These are phyloP conservation scores for Sideroxylon spinosum DNA, from an alignment of 179 eudicot species.

Conservation along the genomic window DNA sequence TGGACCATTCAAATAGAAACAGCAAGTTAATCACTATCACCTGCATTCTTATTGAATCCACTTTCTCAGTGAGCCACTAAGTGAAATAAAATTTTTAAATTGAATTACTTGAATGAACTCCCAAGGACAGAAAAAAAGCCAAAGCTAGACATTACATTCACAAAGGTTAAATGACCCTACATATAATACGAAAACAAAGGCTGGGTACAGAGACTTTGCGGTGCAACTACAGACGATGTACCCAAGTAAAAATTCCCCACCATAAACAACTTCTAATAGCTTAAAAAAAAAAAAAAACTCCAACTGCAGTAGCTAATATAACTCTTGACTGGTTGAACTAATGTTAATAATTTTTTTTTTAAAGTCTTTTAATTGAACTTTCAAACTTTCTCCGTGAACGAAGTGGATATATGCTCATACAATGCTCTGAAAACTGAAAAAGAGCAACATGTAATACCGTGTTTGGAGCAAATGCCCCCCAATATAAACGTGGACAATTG, in stretches of 20 bases:
- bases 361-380: no score
- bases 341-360: no score
- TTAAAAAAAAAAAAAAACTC: no score
- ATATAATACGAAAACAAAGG: no score
- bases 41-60: not conserved
- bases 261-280: not conserved
- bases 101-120: not conserved
- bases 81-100: no score
- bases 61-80: not conserved
- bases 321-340: no score
- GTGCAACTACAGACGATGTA: not conserved
- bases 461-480: slow-evolving; percentile 94
- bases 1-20: not conserved
- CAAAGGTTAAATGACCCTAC: slow-evolving; percentile 2
- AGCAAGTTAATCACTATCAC: not conserved
- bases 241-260: not conserved
- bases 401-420: no score
- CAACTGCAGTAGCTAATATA: no score
- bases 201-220: not conserved
- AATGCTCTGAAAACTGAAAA: not conserved
- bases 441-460: slow-evolving; percentile 44
- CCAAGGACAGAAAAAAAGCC: not conserved
- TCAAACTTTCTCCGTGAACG: no score
- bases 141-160: not conserved
- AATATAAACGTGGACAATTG: slow-evolving; percentile 75